Base-by-base conservation (phyloP, 148 eudicot species). In the Rhododendron simsii region DNA sequence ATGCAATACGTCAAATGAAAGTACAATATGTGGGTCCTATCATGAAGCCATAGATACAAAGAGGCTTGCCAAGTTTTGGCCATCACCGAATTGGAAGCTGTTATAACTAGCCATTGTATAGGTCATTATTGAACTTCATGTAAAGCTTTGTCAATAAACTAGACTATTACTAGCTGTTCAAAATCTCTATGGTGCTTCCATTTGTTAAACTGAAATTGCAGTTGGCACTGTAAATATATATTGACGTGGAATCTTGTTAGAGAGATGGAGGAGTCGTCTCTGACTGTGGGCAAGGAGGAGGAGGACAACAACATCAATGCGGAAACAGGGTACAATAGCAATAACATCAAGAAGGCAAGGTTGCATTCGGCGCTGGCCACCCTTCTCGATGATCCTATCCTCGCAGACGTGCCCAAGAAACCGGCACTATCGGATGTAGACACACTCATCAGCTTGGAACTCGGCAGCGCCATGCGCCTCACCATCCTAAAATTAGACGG, bases 381-480 rank as follows among this genome's bases (percentile, higher is more conserved):
- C 45, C 92, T 97, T 18, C 92, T 95, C 30, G 89, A 88, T 18
- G 98, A 97, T 87, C 98, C 98, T 30, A 74, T 95, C 15, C 96
- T 97, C 69, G 82, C 93, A 14, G 99, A 97, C 83, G 93, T 97
- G 39, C 96, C 98, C 5, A 97, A 85, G 44, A 92, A 91, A 41
- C 98, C 99, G 2, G 80, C 94, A 55, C 89, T 96, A 45, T 91
- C 95, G 1, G 98, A 95, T 47, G 98, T 97, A 5, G 98, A 97
- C 88, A 94, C 93, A 51, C 95, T 95, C 81, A 91, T 94, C 86
- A 91, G 92, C 91, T 92, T 93, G 87, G 99, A 96, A 87, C 96
- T 96, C 37, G 99, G 98, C 65, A 97, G 98, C 82, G 99, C 98
- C 81, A 96, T 95, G 99, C 96, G 98, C 50, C 87, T 96, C 87